These are phyloP conservation scores for Suhomyces emberorum DNA, from an alignment of 805 yeast species.

Conservation along the genomic window DNA sequence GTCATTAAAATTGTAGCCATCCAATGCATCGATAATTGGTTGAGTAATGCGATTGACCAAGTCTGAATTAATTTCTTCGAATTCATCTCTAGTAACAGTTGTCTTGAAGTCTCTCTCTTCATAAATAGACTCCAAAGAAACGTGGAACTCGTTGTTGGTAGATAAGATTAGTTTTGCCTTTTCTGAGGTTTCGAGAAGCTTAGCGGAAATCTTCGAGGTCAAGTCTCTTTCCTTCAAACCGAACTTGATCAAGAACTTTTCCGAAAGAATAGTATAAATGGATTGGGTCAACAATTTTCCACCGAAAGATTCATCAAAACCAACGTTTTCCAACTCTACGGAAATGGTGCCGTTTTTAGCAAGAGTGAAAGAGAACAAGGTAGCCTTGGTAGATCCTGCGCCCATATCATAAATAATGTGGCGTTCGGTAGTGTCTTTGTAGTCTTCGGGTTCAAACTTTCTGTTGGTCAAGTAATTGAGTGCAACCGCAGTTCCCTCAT, in stretches of 20 bases:
- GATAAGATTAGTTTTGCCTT: slow-evolving; percentile 83
- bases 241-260: slow-evolving; percentile 50
- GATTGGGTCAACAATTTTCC: slow-evolving; percentile 72
- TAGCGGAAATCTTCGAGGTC: slow-evolving; percentile 54
- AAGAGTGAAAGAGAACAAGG: slow-evolving; percentile 65
- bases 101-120: slow-evolving; percentile 73
- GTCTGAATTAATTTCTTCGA: slow-evolving; percentile 56
- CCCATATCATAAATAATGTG: slow-evolving; percentile 88
- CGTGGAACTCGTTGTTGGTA: slow-evolving; percentile 78
- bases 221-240: slow-evolving; percentile 37
- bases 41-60: slow-evolving; percentile 43
- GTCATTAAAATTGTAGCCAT: slow-evolving; percentile 29
- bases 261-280: slow-evolving; percentile 57
- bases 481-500: slow-evolving; percentile 92
- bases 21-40: slow-evolving; percentile 56
- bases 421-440: slow-evolving; percentile 41
- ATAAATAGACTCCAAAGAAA: slow-evolving; percentile 70
- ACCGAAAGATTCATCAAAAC: slow-evolving; percentile 64
- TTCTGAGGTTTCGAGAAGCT: slow-evolving; percentile 80
- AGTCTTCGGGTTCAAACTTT: slow-evolving; percentile 33
- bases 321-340: slow-evolving; percentile 69
- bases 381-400: slow-evolving; percentile 85
- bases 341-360: slow-evolving; percentile 38
- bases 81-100: slow-evolving; percentile 70
- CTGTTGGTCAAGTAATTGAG: slow-evolving; percentile 68